Base-by-base conservation (phyloP, 208 protist species). In the Wallacemonas sp. region DNA sequence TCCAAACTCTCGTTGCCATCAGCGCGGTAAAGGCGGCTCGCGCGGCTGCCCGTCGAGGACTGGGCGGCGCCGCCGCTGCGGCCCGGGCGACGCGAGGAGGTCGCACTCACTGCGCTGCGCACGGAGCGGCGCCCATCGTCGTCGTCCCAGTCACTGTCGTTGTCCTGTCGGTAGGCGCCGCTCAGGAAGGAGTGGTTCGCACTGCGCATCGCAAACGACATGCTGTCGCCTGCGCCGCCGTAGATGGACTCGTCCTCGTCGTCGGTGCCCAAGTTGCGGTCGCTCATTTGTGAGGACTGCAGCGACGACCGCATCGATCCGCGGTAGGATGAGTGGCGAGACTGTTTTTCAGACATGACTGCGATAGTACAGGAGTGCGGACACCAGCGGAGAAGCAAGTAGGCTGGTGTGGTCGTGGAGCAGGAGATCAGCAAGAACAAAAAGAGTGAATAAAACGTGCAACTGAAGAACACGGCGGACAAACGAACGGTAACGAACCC, bases 161-260 rank as follows among this genome's bases (percentile, higher is more conserved):
- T 55, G 8, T 59, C 52, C 1, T 44, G 52, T 3, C 52, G 52
- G 52, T 59, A 59, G 16, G 29, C 52, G 12, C 36, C 52, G n/a
- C 52, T 59, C 12, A 59, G 52, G 32, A 59, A 59, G 16, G 52
- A 59, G 12, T 59, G 52, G 31, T 33, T 59, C 10, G 32, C 32
- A n/a, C 52, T 59, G 7, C 52, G 52, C 52, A 59, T 59, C 29
- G 26, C 52, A 23, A 59, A 59, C 16, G 52, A 59, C 52, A 59
- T n/a, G 52, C 32, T 59, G 31, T 59, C 52, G 20, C 52, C 36
- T 16, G 10, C 52, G 48, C 26, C 48, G 48, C 16, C 25, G 26
- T 3, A 26, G n/a, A 41, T n/a, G 7, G 52, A 33, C 31, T 18
- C 26, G 32, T 59, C 11, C 18, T 59, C 52, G 18, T 59, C 52